Evolutionary conservation across 768 basidiomycete species (phyloP).

Genomic region (Brasilioporus rufonigricans): DNA sequence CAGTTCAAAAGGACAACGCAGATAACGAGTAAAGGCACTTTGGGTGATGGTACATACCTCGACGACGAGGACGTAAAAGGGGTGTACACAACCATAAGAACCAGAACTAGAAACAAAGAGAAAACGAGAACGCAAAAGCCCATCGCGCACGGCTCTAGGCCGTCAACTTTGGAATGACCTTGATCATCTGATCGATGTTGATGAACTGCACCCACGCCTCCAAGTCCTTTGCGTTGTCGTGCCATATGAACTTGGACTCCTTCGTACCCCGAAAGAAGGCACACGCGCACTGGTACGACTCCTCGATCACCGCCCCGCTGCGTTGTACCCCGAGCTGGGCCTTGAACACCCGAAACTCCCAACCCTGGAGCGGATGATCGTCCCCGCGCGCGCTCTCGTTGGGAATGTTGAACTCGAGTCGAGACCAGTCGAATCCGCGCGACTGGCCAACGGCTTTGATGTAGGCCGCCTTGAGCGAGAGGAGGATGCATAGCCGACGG

Average conservation of each 20-base stretch:
- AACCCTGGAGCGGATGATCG: slow-evolving; percentile 65
- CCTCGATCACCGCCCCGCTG: slow-evolving; percentile 49
- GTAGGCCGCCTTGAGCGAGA: slow-evolving; percentile 79
- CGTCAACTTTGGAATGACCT: slow-evolving; percentile 71
- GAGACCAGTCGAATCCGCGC: slow-evolving; percentile 75
- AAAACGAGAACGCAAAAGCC: no score
- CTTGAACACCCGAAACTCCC: slow-evolving; percentile 85
- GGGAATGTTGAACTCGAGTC: slow-evolving; percentile 79
- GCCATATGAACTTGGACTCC: slow-evolving; percentile 70
- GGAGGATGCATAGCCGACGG: slow-evolving; percentile 72
- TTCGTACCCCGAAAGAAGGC: slow-evolving; percentile 72
- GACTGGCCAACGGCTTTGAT: slow-evolving; percentile 83
- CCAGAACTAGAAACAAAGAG: neutral
- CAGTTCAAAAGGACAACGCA: neutral
- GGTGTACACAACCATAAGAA: no score
- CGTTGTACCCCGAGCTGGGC: slow-evolving; percentile 69
- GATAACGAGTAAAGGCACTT: neutral
- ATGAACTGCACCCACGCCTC: slow-evolving; percentile 85
- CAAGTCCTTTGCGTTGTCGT: slow-evolving; percentile 61
- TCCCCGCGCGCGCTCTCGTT: slow-evolving; percentile 63
- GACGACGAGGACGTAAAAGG: no score
- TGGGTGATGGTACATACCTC: slow-evolving; percentile 3
- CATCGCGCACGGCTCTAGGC: slow-evolving; percentile 37
- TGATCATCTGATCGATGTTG: slow-evolving; percentile 77
- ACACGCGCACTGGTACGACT: slow-evolving; percentile 73